Evolutionary conservation across 2,329 filamentous ascomycete species (phyloP), one percentile per base, ranked within the genome.

Genomic region (Fusarium poae): DNA sequence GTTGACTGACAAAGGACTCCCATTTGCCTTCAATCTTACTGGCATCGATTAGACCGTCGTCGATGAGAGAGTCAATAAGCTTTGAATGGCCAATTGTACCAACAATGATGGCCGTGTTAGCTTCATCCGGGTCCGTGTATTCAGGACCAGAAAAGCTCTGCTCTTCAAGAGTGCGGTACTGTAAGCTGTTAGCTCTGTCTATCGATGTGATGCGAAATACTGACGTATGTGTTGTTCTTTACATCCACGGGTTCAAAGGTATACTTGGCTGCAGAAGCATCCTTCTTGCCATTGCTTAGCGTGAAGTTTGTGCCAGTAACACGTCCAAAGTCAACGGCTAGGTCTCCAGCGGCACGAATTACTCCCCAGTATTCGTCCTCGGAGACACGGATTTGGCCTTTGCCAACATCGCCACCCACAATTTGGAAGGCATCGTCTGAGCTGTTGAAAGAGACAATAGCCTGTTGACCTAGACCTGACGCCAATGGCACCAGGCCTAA

Each of bases 271-370:
- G 82, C 78, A 0, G 69, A 65, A 0, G 82, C 77, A 4, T 72
- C 76, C 5, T 60, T 70, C 58, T 79, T 73, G 15, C 83, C 84
- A 30, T 86, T 87, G 71, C 84, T 85, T 6, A 88, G 79, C 1
- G 88, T 86, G 59, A 89, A 85, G 76, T 91, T 91, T 27, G 79
- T 83, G 11, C 89, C 89, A 0, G 89, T 91, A 6, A 92, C 89
- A n/a, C 88, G 86, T 18, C 89, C 89, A 78, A 93, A 91, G 76
- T 93, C 91, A 6, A 82, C 74, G 0, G 89, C 88, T 12, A 93
- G 82, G 76, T 93, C 90, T 39, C 88, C 83, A 1, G 89, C 90
- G 7, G 88, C 89, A 27, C 90, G 85, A 55, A 91, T 83, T 1
- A 92, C 90, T 58, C 89, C 90, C 79, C 88, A 89, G 81, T 86